A percentile compares a stretch with the other conserved stretches of the same genome.
Evolutionary conservation across 257 asterid genomes (phyloP).

Genomic region (Penstemon davidsonii): DNA sequence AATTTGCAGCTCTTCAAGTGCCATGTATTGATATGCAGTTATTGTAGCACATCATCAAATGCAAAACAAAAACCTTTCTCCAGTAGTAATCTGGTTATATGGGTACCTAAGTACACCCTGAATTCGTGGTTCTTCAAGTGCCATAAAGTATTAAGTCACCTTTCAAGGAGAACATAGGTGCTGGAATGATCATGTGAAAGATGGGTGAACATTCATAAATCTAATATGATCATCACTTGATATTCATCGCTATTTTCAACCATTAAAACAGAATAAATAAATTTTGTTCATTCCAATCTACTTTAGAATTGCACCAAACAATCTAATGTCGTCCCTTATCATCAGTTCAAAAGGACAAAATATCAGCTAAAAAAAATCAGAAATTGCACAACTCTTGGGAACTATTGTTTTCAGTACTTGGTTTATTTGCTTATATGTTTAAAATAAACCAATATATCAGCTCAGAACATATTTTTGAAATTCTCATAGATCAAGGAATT

Average conservation of each 20-base stretch:
- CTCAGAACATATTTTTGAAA: neutral
- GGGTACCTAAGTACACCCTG: too few relatives aligned
- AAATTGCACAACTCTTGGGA: neutral
- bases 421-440: neutral
- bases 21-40: neutral
- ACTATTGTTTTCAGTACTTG: neutral
- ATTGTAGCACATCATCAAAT: neutral
- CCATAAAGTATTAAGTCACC: neutral
- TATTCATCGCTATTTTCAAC: constrained; percentile 3
- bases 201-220: too few relatives aligned
- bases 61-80: neutral
- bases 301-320: constrained; percentile 4
- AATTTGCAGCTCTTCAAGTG: constrained; percentile 23
- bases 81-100: neutral
- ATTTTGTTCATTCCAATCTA: neutral
- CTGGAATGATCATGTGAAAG: neutral
- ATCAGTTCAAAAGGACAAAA: neutral
- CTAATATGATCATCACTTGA: neutral
- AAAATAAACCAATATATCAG: neutral
- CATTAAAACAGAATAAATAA: neutral
- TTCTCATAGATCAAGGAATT: too few relatives aligned
- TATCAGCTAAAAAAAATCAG: neutral
- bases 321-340: neutral
- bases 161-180: neutral
- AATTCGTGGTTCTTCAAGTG: too few relatives aligned